These are phyloP conservation scores for Leavenworthia alabamica DNA, from an alignment of 345 rosid species.

Conservation along the genomic window DNA sequence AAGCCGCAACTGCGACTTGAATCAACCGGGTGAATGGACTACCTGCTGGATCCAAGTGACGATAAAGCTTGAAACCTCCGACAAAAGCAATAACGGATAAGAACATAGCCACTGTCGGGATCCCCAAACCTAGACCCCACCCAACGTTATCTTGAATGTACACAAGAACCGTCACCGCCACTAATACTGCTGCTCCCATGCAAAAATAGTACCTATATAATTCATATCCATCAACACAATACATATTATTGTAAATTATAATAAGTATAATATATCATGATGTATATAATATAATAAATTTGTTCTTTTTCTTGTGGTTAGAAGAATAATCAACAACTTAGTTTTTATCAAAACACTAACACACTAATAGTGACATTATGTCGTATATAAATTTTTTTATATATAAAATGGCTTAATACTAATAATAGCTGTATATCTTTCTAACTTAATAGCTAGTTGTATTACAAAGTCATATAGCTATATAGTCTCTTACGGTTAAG, in stretches of 20 bases:
- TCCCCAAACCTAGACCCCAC: constrained; percentile 83
- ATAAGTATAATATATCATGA: neutral
- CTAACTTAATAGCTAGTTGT: neutral
- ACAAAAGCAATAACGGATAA: constrained; percentile 48
- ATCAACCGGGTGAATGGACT: constrained; percentile 85
- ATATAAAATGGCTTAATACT: neutral
- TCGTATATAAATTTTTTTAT: neutral
- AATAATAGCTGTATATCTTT: neutral
- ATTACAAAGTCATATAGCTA: neutral
- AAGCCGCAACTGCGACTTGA: constrained; percentile 65
- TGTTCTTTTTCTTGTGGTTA: neutral
- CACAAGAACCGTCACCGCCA: constrained; percentile 70
- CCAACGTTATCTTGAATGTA: constrained; percentile 79
- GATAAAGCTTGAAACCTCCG: constrained; percentile 60
- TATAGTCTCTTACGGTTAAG: neutral
- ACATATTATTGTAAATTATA: neutral
- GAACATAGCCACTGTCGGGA: constrained; percentile 69
- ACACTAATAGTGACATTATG: neutral
- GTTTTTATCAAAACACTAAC: neutral
- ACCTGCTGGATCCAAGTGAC: constrained; percentile 72
- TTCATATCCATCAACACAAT: neutral
- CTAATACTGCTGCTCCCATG: constrained; percentile 64
- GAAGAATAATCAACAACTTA: neutral
- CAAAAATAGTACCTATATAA: constrained; percentile 51
- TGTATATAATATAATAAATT: neutral